Evolutionary conservation across 768 basidiomycete genomes (phyloP), one percentile per base, ranked within the genome.

Genomic region (Hericium rajendrae): DNA sequence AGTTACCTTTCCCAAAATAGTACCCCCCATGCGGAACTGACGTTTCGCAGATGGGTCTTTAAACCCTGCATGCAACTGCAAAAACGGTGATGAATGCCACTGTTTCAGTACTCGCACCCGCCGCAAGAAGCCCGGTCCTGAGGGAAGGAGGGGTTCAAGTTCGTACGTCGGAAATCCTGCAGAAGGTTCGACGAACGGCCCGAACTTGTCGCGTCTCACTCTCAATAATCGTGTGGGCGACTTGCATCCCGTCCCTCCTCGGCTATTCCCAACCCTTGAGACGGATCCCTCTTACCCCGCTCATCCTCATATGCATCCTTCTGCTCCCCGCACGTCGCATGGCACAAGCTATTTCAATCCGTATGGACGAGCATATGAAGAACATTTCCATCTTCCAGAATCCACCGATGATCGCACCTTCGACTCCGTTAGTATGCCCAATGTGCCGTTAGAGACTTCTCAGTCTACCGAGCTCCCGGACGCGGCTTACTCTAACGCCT

Each of bases 211-310:
- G 43, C 15, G 20, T 20, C 20, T 20, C n/a, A 20, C 43, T 18
- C 43, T 20, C 43, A 46, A 65, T 28, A 18, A 55, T 16, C 62
- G 65, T 16, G 57, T 60, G 37, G 60, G 67, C 20, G 39, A 55
- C 62, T 72, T 85, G 56, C 82, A 86, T 6, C 84, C 86, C 2
- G 83, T 89, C 18, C 79, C 87, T 38, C 88, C 88, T 4, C 82
- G 83, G 10, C 84, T 8, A 8, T 32, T 32, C 32, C 32, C 43
- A 20, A 6, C 16, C 15, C 15, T 15, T 20, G 43, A 46, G 6
- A 18, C 11, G n/a, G 43, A 46, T 46, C 43, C n/a, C 43, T 20
- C 43, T 46, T 20, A 9, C 15, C n/a, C n/a, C 16, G 12, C 6
- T 9, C 43, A n/a, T n/a, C 20, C 43, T 46, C 43, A 46, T 46